These are phyloP conservation scores for Pochonia chlamydosporia DNA, from an alignment of 2,329 filamentous ascomycete genomes.

Conservation along the genomic window DNA sequence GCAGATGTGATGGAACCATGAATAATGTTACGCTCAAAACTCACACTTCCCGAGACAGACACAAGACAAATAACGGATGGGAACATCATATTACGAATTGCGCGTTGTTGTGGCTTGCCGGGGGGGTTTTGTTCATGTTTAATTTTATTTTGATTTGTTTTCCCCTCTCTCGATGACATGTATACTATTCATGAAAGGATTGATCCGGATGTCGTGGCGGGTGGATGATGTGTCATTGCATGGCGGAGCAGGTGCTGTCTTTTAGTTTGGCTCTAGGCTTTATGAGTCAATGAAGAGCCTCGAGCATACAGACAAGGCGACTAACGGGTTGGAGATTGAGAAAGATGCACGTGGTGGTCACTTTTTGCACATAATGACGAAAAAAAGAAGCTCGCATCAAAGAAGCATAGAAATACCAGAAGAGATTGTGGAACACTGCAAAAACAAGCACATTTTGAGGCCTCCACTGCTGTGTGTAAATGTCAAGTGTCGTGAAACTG, in stretches of 20 bases:
- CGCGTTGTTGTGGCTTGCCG: not conserved
- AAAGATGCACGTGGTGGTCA: not conserved
- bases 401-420: not conserved
- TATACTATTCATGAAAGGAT: slow-evolving; percentile 5
- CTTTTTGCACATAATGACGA: not conserved
- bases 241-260: not conserved
- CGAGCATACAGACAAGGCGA: too few species aligned
- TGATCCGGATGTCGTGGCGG: slow-evolving; percentile 1
- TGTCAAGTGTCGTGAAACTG: not conserved
- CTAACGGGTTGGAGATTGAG: not conserved
- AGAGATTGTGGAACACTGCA: not conserved
- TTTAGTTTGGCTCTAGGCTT: not conserved
- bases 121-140: not conserved
- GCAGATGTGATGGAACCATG: not conserved
- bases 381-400: not conserved
- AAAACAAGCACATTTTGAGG: not conserved
- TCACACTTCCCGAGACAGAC: not conserved
- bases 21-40: not conserved
- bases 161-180: slow-evolving; percentile 1
- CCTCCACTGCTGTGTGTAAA: not conserved
- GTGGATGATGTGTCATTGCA: not conserved
- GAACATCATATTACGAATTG: not conserved
- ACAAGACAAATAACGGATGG: not conserved
- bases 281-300: too few species aligned
- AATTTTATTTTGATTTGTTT: not conserved